Evolutionary conservation across 2,329 filamentous ascomycete species (phyloP).

Genomic region (Scytalidium lignicola): DNA sequence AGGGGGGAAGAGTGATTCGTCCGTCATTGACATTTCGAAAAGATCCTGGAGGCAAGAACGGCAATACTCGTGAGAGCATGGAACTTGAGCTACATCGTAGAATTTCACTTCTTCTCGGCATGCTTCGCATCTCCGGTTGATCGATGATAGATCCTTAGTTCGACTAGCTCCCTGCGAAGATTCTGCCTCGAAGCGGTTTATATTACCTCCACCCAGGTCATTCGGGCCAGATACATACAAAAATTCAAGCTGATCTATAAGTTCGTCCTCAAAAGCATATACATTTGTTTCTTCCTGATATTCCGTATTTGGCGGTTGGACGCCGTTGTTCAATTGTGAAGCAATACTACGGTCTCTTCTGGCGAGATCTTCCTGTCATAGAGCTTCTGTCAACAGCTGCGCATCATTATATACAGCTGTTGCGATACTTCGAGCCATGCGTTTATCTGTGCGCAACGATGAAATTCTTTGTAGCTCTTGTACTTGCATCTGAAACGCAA

Average conservation of each 20-base stretch:
- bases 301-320: background rate
- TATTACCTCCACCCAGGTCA: background rate
- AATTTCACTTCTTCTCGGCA: constrained; percentile 11
- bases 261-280: constrained; percentile 9
- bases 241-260: constrained; percentile 14
- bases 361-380: constrained; percentile 4
- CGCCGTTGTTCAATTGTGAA: background rate
- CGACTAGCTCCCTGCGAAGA: too few species aligned
- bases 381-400: background rate
- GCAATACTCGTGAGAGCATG: constrained; percentile 48
- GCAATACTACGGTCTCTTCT: constrained; percentile 3
- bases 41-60: constrained; percentile 39
- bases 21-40: constrained; percentile 37
- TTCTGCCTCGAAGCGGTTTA: too few species aligned
- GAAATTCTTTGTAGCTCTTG: constrained; percentile 3
- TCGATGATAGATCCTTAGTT: too few species aligned
- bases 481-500: constrained; percentile 2
- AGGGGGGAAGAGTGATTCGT: constrained; percentile 51
- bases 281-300: background rate
- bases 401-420: constrained; percentile 2
- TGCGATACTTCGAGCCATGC: constrained; percentile 5
- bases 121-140: constrained; percentile 7
- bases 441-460: constrained; percentile 1
- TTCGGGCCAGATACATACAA: constrained; percentile 8
- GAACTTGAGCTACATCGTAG: constrained; percentile 15